These are phyloP conservation scores for Pyronema omphalodes DNA, from an alignment of 495 filamentous ascomycete genomes.

Conservation along the genomic window DNA sequence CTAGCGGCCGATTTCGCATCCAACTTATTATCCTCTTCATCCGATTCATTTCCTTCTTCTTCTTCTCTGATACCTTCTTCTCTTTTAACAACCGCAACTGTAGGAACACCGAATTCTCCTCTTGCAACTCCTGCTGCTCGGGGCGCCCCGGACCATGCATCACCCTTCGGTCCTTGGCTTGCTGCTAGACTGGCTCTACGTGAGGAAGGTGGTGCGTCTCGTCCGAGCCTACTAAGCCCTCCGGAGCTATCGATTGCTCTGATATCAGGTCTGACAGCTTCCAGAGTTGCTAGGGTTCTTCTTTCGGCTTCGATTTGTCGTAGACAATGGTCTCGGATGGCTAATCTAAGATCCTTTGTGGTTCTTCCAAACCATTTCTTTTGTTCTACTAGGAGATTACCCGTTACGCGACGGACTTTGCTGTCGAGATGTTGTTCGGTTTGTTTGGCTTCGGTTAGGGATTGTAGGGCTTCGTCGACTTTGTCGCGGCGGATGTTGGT, in stretches of 20 bases:
- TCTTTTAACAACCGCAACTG: conserved; percentile 27
- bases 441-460: conserved; percentile 67
- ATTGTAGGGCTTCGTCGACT: conserved; percentile 83
- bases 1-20: conserved; percentile 92
- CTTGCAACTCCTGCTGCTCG: conserved; percentile 57
- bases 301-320: conserved; percentile 93
- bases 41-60: conserved; percentile 43
- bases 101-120: conserved; percentile 55
- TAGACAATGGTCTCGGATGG: conserved; percentile 78
- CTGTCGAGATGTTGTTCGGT: conserved; percentile 60
- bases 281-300: conserved; percentile 75
- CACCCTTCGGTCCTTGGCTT: conserved; percentile 85
- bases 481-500: conserved; percentile 76
- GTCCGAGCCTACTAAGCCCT: conserved; percentile 69
- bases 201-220: conserved; percentile 62
- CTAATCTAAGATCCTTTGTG: conserved; percentile 54
- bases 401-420: conserved; percentile 72
- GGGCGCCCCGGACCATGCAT: conserved; percentile 90
- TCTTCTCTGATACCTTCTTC: conserved; percentile 29
- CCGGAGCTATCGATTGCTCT: conserved; percentile 79
- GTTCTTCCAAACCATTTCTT: conserved; percentile 83
- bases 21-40: conserved; percentile 63
- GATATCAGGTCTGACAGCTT: conserved; percentile 82
- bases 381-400: conserved; percentile 74
- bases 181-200: conserved; percentile 60